Base-by-base conservation (phyloP, 1,284 basidiomycete genomes). In the Malassezia caprae region DNA sequence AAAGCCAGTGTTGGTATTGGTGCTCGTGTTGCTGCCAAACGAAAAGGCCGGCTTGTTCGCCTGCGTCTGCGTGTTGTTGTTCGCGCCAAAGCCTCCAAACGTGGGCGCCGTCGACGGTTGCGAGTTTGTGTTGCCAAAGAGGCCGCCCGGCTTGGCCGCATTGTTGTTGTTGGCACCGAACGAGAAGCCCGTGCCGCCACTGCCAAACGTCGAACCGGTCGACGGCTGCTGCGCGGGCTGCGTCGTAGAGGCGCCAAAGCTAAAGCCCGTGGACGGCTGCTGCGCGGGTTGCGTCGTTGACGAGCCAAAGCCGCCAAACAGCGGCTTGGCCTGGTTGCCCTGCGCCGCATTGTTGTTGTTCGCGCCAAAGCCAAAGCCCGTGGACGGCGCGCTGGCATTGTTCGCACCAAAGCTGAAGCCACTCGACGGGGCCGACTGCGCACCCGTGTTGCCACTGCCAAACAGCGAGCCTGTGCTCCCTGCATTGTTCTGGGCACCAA, bases 91-190 rank as follows among this genome's bases (percentile, higher is more conserved):
- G 6, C 62, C 64, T 40, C 63, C 64, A 50, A 69, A 71, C 24
- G 71, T 56, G 8, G 63, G 61, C 8, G 41, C 28, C n/a, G 42
- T 24, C 10, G 69, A 54, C 3, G 59, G 61, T 43, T 59, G 56
- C 17, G 49, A 53, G 39, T 52, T 58, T 12, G 67, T 60, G 27
- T 52, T 62, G 21, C 81, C 80, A 64, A 86, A 85, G 13, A 85
- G 68, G 44, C 79, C 76, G 3, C 77, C 64, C 3, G 55, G 55
- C 51, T 57, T 68, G 23, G 51, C 11, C 2, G 64, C 53, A 26
- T 40, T 49, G 35, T 37, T 34, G 51, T 59, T 53, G 47, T 47
- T 51, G 2, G 48, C 41, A 27, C 64, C 64, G 34, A 64, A 64
- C 10, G 62, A 62, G 48, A 70, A 63, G 41, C 60, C 23, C 7